Base-by-base conservation (phyloP, 495 filamentous ascomycete species). In the Mytilinidion resinicola region DNA sequence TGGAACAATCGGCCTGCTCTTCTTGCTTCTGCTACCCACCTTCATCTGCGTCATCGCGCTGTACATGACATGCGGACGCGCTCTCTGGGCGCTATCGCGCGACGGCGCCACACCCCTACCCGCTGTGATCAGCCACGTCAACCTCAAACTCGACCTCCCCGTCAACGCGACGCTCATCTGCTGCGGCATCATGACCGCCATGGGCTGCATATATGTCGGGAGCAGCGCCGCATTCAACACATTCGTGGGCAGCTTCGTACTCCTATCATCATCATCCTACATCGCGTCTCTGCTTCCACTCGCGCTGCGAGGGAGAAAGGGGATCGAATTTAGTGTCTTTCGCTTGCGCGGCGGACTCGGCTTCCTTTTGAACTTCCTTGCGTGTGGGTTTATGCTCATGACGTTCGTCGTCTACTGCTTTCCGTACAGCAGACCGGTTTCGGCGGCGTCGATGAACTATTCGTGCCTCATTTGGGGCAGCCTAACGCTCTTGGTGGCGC, bases 61-160 rank as follows among this genome's bases (percentile, higher is more conserved):
- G 17, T 82, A 85, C 30, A 73, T 91, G 52, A 91, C 88, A 21
- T 84, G 82, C 55, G 83, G 87, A 14, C 84, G 90, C 19, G 85
- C 83, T 8, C 83, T 86, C 67, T 95, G 89, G 89, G 82, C 87
- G 3, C 78, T 95, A 14, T 81, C 87, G 36, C 84, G 90, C 39
- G 90, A 95, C 68, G 79, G 83, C 53, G 82, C 82, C 4, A 77
- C 80, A 0, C 82, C 82, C 0, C 77, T 82, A 57, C 69, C 74
- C 3, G 42, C 56, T 9, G 66, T 77, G 55, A 80, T 85, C 55
- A 62, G 70, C 49, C 61, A 47, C 10, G 79, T 85, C 59, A 77
- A 78, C 56, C 53, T 57, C 42, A n/a, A 25, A 9, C 74, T 78
- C 53, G 75, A 50, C 1, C 77, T 82, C 61, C 89, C 89, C 0